phyloP scores from a whole-genome alignment of 164 flowering plant species.

The Saururus chinensis region DNA sequence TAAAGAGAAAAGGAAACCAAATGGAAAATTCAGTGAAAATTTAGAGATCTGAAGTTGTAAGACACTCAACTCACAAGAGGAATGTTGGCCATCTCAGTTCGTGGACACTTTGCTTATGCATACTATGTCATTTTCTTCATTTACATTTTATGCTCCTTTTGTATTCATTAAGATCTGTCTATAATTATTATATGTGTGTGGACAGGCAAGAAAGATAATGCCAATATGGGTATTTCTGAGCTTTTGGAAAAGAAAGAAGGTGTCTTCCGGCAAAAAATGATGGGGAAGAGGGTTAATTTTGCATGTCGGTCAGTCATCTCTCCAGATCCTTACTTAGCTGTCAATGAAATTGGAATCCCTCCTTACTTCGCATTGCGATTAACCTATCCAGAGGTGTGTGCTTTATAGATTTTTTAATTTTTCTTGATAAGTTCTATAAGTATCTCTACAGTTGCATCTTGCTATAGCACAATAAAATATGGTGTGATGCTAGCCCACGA shows the following conservation, averaged over 20 bases:
- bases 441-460: too few relatives aligned
- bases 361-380: conserved; percentile 74
- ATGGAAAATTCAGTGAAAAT: too few relatives aligned
- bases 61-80: too few relatives aligned
- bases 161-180: too few relatives aligned
- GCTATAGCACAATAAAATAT: too few relatives aligned
- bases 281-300: conserved; percentile 96
- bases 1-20: too few relatives aligned
- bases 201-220: conserved; percentile 34
- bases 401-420: background rate
- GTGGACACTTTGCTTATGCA: too few relatives aligned
- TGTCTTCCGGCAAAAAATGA: conserved; percentile 93
- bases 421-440: background rate
- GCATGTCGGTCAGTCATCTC: conserved; percentile 98
- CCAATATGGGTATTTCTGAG: conserved; percentile 60
- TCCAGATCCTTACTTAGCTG: conserved; percentile 96
- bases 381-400: conserved; percentile 89
- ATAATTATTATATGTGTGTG: background rate
- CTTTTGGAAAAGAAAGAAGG: conserved; percentile 91
- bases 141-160: too few relatives aligned
- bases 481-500: too few relatives aligned
- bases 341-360: conserved; percentile 97
- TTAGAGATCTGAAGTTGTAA: too few relatives aligned
- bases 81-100: too few relatives aligned
- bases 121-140: too few relatives aligned